phyloP scores from a whole-genome alignment of 768 basidiomycete genomes.

The Termitomyces sp. region DNA sequence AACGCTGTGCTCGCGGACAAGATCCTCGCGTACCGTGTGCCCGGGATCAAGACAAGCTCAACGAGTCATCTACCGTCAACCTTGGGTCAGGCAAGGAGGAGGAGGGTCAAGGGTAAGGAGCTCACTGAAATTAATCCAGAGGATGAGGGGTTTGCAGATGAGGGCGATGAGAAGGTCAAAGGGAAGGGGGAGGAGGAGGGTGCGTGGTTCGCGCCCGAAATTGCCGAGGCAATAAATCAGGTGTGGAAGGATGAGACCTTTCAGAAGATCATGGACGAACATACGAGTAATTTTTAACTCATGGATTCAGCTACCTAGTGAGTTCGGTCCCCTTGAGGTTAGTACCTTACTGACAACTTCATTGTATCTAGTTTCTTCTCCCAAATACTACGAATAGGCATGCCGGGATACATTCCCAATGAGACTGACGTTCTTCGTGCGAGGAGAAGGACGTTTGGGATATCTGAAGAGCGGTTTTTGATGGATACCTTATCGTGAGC shows the following conservation, averaged over 20 bases:
- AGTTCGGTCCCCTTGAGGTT: slow-evolving; percentile 22
- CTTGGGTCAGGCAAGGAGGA: neutral
- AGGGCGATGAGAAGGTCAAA: neutral
- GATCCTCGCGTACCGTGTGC: slow-evolving; percentile 35
- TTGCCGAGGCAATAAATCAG: slow-evolving; percentile 61
- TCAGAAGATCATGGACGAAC: slow-evolving; percentile 44
- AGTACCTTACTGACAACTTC: neutral
- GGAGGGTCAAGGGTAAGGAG: neutral
- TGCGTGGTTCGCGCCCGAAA: slow-evolving; percentile 44
- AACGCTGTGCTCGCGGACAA: slow-evolving; percentile 38
- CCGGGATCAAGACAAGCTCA: slow-evolving; percentile 34
- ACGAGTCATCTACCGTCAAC: slow-evolving; percentile 17
- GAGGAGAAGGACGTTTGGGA: slow-evolving; percentile 83
- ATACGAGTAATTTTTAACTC: slow-evolving; percentile 76
- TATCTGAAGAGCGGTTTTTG: slow-evolving; percentile 77
- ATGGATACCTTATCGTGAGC: slow-evolving; percentile 60
- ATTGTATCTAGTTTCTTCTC: slow-evolving; percentile 64
- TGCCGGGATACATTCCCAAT: slow-evolving; percentile 71
- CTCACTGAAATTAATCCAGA: slow-evolving; percentile 10
- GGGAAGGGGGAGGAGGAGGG: neutral
- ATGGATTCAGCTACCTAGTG: slow-evolving; percentile 95
- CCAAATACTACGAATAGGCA: slow-evolving; percentile 73
- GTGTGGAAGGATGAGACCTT: slow-evolving; percentile 67
- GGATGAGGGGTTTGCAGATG: neutral
- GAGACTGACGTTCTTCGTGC: slow-evolving; percentile 82